Base-by-base conservation (phyloP, 768 basidiomycete species). In the Amanita jacksonii region DNA sequence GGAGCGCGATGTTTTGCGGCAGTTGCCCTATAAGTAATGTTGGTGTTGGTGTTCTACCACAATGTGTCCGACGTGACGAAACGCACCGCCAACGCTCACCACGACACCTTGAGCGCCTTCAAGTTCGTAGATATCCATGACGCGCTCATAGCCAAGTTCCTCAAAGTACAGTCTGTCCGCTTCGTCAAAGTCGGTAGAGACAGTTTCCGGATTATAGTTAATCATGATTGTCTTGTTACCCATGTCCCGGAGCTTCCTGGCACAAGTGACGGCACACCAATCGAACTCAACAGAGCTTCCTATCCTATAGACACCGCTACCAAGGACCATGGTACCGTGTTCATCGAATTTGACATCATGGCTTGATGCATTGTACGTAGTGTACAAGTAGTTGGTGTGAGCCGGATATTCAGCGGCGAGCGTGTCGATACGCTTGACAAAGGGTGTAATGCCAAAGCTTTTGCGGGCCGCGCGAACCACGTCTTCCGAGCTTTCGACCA, bases 191-290 rank as follows among this genome's bases (percentile, higher is more conserved):
- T 98, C 96, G 46, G 96, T 99, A 5, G 93, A 97, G 32, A 98
- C 96, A 3, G 96, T 99, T 66, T 99, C 96, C 7, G 94, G 94
- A 65, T 98, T 99, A 66, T 99, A 99, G 72, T 99, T 99, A 74
- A 99, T 76, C 94, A 98, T 98, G 68, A 99, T 81, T 34, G 96
- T 97, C 65, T 81, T 81, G 59, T 86, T 84, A 61, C 93, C 92
- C 77, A 91, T 87, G 51, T 85, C 79, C 55, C 92, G 76, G 43
- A 99, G 77, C 60, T 85, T 85, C 48, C 96, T 74, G 10, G 92
- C 91, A 61, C 93, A 98, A 1, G 94, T 97, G 31, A 99, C 96
- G n/a, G 96, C 94, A 61, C 96, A 99, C 96, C 96, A 99, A 62
- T 99, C 96, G 60, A 99, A 99, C 70, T 99, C 96, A 58, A 99